A percentile compares a stretch with the other conserved stretches of the same genome.
Conservation (phyloP, 1,284 basidiomycete genomes). For the Leccinum fuscescens region DNA sequence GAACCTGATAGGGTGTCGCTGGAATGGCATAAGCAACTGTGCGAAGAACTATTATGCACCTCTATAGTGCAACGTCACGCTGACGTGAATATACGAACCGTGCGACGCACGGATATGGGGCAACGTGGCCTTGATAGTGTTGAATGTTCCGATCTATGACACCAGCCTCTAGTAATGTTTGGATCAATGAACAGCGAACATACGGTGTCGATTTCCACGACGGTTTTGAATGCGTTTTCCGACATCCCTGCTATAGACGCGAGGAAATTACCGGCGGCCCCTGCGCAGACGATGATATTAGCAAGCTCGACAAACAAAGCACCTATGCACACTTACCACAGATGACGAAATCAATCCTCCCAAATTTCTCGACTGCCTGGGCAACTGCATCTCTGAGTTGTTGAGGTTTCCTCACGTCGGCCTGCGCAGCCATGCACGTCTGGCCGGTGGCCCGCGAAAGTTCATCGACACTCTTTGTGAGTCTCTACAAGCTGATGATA, state of each 20-base stretch:
- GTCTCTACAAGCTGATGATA: constrained; percentile 65
- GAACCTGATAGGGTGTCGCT: constrained; percentile 88
- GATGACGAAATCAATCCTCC: constrained; percentile 76
- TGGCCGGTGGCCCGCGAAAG: constrained; percentile 70
- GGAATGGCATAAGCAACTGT: constrained; percentile 8
- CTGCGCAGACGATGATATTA: neutral
- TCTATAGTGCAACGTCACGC: constrained; percentile 86
- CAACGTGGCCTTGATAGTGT: constrained; percentile 92
- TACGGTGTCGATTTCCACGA: constrained; percentile 92
- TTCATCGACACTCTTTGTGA: constrained; percentile 69
- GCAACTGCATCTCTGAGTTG: constrained; percentile 35
- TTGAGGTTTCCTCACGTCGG: neutral
- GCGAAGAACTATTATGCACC: constrained; percentile 42
- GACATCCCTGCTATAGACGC: neutral
- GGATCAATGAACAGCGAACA: constrained; percentile 20
- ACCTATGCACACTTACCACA: neutral
- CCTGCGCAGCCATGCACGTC: constrained; percentile 17
- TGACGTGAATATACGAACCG: constrained; percentile 90
- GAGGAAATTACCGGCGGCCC: neutral
- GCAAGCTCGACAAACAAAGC: neutral
- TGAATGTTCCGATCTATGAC: constrained; percentile 81
- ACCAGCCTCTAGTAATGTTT: neutral
- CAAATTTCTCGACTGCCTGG: constrained; percentile 75
- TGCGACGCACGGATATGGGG: constrained; percentile 65
- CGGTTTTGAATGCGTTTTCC: constrained; percentile 51